phyloP scores from a whole-genome alignment of 352 stramenopile genomes.

The Globisporangium solare region DNA sequence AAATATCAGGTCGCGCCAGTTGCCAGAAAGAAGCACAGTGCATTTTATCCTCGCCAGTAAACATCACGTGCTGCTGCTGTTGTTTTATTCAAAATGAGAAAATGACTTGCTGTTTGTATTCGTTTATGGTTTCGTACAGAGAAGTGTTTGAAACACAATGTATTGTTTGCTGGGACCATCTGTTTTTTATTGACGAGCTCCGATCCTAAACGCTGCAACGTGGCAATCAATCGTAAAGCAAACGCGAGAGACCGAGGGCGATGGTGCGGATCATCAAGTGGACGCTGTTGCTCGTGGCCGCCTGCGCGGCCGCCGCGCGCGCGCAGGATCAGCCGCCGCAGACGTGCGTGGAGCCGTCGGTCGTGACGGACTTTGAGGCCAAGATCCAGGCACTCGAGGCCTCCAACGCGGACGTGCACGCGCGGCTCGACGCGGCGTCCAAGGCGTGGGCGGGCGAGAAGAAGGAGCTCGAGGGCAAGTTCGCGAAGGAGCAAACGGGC shows the following conservation, averaged over 20 bases:
- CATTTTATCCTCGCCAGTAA: no score
- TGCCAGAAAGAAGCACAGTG: no score
- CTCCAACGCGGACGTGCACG: constrained; percentile 32
- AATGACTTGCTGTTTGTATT: no score
- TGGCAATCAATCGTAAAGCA: no score
- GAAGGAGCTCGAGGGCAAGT: constrained; percentile 25
- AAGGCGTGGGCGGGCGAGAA: constrained; percentile 33
- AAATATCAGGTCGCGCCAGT: background rate
- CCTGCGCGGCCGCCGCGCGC: constrained; percentile 25
- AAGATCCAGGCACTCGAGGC: constrained; percentile 41
- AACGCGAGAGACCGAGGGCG: no score
- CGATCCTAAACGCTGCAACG: no score
- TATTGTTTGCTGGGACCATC: no score
- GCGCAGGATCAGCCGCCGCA: constrained; percentile 15
- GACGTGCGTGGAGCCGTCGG: constrained; percentile 29
- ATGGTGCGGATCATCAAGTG: constrained; percentile 38
- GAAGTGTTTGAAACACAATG: no score
- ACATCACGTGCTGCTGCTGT: no score
- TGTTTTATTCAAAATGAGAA: no score
- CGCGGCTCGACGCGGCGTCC: constrained; percentile 31
- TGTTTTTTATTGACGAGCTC: no score
- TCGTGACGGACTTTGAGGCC: constrained; percentile 35
- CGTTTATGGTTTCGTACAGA: no score
- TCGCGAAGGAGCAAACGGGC: constrained; percentile 28
- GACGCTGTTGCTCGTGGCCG: constrained; percentile 32